phyloP scores from a whole-genome alignment of 495 filamentous ascomycete species.

The Tuber melanosporum region DNA sequence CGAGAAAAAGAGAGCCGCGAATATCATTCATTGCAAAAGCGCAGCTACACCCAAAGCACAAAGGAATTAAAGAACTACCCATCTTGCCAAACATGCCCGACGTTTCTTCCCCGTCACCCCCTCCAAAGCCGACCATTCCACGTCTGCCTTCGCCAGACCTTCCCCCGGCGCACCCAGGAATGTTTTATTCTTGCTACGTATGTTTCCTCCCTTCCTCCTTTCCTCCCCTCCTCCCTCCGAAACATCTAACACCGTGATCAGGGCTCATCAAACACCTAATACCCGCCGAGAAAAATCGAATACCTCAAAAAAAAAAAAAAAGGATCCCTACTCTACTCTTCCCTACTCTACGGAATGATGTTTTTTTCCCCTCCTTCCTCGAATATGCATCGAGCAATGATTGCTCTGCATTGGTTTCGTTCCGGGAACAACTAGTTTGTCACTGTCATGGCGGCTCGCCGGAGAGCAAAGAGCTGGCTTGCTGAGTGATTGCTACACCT shows the following conservation, averaged over 20 bases:
- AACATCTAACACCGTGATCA: background rate
- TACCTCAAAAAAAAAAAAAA: background rate
- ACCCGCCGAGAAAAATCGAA: background rate
- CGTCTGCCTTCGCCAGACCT: conserved; percentile 32
- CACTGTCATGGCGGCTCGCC: background rate
- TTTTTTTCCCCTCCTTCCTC: background rate
- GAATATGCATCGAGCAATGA: conserved; percentile 1
- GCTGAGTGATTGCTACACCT: background rate
- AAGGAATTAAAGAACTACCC: background rate
- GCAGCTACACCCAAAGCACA: background rate
- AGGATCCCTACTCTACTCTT: background rate
- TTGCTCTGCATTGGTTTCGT: background rate
- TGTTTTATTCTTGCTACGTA: conserved; percentile 30
- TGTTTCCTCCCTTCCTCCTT: background rate
- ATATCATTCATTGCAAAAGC: background rate
- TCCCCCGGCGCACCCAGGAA: conserved; percentile 20
- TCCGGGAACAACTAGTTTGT: background rate
- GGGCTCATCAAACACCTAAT: background rate
- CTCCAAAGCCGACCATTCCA: conserved; percentile 18
- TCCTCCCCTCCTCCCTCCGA: background rate
- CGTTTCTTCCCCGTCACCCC: conserved; percentile 13
- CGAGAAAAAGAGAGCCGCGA: conserved; percentile 1
- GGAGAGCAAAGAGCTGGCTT: background rate
- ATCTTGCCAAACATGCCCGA: conserved; percentile 21
- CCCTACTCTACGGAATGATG: background rate